Conservation (phyloP, 352 stramenopile genomes). For the Phytophthora vignae region DNA sequence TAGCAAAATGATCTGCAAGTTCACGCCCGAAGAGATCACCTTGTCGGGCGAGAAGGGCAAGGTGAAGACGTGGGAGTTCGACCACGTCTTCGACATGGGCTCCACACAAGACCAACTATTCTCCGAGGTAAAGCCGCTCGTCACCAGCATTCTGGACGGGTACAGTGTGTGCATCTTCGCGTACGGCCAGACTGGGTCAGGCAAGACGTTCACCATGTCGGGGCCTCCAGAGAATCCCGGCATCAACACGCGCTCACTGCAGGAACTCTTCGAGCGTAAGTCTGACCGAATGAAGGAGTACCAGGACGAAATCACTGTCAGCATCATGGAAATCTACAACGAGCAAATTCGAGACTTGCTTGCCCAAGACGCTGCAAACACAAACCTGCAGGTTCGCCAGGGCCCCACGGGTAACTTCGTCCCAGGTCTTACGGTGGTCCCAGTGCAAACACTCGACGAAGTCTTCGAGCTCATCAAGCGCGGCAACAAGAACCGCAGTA, state of each 20-base stretch:
- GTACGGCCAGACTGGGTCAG: constrained; percentile 88
- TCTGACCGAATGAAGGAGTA: constrained; percentile 71
- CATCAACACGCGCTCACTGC: constrained; percentile 87
- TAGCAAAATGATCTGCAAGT: constrained; percentile 87
- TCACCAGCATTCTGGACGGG: constrained; percentile 87
- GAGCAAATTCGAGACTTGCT: constrained; percentile 96
- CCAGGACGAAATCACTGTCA: constrained; percentile 89
- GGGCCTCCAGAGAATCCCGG: constrained; percentile 72
- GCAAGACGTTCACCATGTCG: constrained; percentile 91
- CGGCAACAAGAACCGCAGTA: constrained; percentile 89
- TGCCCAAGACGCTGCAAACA: constrained; percentile 78
- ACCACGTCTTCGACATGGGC: constrained; percentile 84
- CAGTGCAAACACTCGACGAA: constrained; percentile 81
- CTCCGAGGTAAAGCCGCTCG: constrained; percentile 74
- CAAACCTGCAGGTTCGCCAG: constrained; percentile 86
- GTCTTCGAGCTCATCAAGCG: constrained; percentile 88
- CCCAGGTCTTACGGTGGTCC: constrained; percentile 74
- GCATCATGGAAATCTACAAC: constrained; percentile 97
- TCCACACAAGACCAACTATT: constrained; percentile 86
- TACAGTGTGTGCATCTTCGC: constrained; percentile 94
- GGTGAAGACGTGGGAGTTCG: constrained; percentile 88
- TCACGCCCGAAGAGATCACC: constrained; percentile 83
- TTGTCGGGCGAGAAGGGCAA: constrained; percentile 86
- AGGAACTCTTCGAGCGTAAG: constrained; percentile 86
- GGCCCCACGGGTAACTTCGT: constrained; percentile 89